Conservation (phyloP, 495 filamentous ascomycete species). For the Penicillium angulare region DNA sequence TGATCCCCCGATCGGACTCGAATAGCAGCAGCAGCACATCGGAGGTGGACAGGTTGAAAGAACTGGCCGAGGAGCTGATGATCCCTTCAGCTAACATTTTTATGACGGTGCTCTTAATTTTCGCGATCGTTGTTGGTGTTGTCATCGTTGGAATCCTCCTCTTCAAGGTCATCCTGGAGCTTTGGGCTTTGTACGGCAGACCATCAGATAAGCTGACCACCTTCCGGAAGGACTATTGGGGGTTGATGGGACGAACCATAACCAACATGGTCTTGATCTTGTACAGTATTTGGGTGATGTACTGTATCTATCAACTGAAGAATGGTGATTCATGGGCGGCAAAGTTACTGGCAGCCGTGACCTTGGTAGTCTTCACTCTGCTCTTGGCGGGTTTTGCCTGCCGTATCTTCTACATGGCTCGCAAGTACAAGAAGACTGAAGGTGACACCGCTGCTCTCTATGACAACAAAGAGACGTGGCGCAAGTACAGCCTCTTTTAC, state of each 20-base stretch:
- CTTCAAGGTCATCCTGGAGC: conserved; percentile 87
- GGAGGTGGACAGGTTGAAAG: conserved; percentile 63
- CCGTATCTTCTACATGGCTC: conserved; percentile 77
- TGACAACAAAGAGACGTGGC: conserved; percentile 87
- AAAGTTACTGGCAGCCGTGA: conserved; percentile 79
- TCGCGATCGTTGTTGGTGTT: conserved; percentile 79
- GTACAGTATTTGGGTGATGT: conserved; percentile 93
- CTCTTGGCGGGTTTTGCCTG: conserved; percentile 77
- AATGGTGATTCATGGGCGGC: conserved; percentile 95
- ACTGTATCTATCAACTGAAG: conserved; percentile 93
- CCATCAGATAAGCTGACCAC: conserved; percentile 78
- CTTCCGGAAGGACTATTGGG: conserved; percentile 97
- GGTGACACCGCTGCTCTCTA: conserved; percentile 74
- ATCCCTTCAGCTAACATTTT: conserved; percentile 91
- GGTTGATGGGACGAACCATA: conserved; percentile 80
- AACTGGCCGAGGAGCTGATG: conserved; percentile 70
- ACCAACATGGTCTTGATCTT: conserved; percentile 88
- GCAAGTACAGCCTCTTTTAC: conserved; percentile 96
- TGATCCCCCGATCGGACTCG: conserved; percentile 42
- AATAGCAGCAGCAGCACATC: conserved; percentile 26
- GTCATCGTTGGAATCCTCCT: conserved; percentile 86
- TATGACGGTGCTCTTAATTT: conserved; percentile 90
- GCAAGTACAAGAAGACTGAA: conserved; percentile 67
- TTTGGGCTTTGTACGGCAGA: conserved; percentile 84
- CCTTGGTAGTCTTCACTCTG: conserved; percentile 73